These are phyloP conservation scores for Pachysandra terminalis DNA, from an alignment of 164 flowering plant genomes.

Conservation along the genomic window DNA sequence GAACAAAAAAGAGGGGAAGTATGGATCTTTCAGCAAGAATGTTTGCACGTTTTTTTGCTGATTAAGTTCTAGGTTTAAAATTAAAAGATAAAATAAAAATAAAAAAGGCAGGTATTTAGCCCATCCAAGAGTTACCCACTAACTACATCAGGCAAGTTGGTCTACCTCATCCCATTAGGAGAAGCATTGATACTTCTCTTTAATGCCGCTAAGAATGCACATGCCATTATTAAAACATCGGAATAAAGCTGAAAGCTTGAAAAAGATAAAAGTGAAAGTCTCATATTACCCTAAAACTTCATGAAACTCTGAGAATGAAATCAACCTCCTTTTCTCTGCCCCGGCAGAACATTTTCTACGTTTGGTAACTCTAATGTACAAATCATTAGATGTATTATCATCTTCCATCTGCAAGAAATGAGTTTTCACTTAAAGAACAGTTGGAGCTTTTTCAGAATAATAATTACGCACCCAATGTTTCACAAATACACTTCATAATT, in stretches of 20 bases:
- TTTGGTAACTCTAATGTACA: slow-evolving; percentile 61
- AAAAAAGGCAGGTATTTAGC: too few relatives aligned
- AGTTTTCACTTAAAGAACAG: slow-evolving; percentile 3
- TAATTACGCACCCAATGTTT: neutral
- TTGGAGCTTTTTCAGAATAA: neutral
- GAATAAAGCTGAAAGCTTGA: neutral
- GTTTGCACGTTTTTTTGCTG: too few relatives aligned
- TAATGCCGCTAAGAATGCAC: neutral
- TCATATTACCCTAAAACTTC: slow-evolving; percentile 47
- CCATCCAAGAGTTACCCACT: too few relatives aligned
- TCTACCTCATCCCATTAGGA: too few relatives aligned
- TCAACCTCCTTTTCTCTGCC: slow-evolving; percentile 33
- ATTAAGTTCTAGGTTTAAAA: too few relatives aligned
- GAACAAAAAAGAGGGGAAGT: too few relatives aligned
- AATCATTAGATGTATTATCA: slow-evolving; percentile 20
- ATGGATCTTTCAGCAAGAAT: too few relatives aligned
- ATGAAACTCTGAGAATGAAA: slow-evolving; percentile 50
- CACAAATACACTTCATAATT: neutral
- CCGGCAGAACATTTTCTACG: slow-evolving; percentile 49
- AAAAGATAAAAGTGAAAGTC: neutral
- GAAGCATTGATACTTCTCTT: neutral
- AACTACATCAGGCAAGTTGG: too few relatives aligned
- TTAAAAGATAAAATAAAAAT: too few relatives aligned
- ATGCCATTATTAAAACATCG: neutral
- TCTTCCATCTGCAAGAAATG: slow-evolving; percentile 42